Evolutionary conservation across 2,329 filamentous ascomycete genomes (phyloP).

Genomic region (Aspergillus ibericus): DNA sequence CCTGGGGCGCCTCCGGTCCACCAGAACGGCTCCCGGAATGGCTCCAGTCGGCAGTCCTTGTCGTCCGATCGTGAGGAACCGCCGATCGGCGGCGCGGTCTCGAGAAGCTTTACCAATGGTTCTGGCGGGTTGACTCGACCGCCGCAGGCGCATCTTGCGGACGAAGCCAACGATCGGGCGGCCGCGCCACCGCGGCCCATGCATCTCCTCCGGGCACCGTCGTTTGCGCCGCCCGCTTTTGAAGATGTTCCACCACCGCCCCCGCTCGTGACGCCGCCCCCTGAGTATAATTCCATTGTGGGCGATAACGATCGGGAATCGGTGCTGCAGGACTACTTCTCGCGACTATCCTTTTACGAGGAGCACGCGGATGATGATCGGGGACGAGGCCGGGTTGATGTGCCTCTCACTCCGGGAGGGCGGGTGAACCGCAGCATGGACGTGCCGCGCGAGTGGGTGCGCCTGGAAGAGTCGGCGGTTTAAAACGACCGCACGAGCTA

Average conservation of each 20-base stretch:
- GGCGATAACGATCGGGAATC: constrained; percentile 66
- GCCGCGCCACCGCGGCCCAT: constrained; percentile 66
- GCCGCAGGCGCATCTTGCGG: constrained; percentile 51
- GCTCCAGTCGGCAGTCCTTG: constrained; percentile 23
- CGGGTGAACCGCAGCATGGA: constrained; percentile 66
- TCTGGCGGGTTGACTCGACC: constrained; percentile 46
- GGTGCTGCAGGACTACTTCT: constrained; percentile 81
- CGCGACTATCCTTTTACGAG: constrained; percentile 67
- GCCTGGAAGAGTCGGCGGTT: constrained; percentile 32
- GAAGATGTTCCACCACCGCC: constrained; percentile 77
- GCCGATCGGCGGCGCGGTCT: constrained; percentile 21
- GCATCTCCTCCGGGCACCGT: constrained; percentile 78
- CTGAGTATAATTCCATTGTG: constrained; percentile 78
- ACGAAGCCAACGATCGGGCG: constrained; percentile 47
- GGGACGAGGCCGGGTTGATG: constrained; percentile 49
- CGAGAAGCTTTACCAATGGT: constrained; percentile 42
- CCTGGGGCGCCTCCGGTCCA: constrained; percentile 60
- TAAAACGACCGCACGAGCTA: not conserved
- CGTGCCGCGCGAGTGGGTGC: constrained; percentile 57
- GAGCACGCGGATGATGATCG: constrained; percentile 59
- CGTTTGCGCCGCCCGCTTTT: constrained; percentile 85
- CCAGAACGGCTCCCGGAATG: constrained; percentile 20
- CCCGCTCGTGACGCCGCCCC: constrained; percentile 75
- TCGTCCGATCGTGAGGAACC: constrained; percentile 32
- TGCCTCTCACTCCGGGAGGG: constrained; percentile 64